Conservation (phyloP, 2,329 filamentous ascomycete species). For the Pochonia chlamydosporia region DNA sequence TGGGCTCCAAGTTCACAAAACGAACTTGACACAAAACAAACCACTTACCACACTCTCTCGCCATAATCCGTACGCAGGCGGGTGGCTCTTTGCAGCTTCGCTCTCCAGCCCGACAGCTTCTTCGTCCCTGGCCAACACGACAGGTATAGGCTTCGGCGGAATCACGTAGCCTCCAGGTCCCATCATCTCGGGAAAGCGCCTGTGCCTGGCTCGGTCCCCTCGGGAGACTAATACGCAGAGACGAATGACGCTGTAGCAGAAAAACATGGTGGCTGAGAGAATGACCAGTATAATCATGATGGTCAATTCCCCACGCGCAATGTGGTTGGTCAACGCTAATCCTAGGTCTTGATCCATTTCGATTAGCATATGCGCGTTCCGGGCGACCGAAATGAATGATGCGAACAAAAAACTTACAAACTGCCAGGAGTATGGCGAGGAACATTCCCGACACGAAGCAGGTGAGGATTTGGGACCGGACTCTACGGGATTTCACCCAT, state of each 20-base stretch:
- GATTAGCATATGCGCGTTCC: too few species aligned
- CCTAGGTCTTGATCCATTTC: conserved; percentile 56
- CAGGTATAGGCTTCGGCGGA: conserved; percentile 67
- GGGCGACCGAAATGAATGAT: not conserved
- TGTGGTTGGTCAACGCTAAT: conserved; percentile 60
- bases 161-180: conserved; percentile 61
- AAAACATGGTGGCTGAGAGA: conserved; percentile 67
- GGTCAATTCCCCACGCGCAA: conserved; percentile 65
- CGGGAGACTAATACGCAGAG: conserved; percentile 61
- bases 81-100: conserved; percentile 53
- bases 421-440: conserved; percentile 49
- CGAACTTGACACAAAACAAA: not conserved
- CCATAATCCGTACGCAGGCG: conserved; percentile 84
- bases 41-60: conserved; percentile 69
- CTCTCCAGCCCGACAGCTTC: conserved; percentile 55
- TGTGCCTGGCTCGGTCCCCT: conserved; percentile 26
- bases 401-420: conserved; percentile 51
- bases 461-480: conserved; percentile 50
- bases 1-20: too few species aligned
- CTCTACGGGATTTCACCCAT: conserved; percentile 46
- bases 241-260: conserved; percentile 72
- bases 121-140: conserved; percentile 69
- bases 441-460: conserved; percentile 62
- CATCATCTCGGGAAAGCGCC: conserved; percentile 35
- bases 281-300: conserved; percentile 76